Evolutionary conservation across 116 monocot genomes (phyloP).

Genomic region (Phalaenopsis hybrid): DNA sequence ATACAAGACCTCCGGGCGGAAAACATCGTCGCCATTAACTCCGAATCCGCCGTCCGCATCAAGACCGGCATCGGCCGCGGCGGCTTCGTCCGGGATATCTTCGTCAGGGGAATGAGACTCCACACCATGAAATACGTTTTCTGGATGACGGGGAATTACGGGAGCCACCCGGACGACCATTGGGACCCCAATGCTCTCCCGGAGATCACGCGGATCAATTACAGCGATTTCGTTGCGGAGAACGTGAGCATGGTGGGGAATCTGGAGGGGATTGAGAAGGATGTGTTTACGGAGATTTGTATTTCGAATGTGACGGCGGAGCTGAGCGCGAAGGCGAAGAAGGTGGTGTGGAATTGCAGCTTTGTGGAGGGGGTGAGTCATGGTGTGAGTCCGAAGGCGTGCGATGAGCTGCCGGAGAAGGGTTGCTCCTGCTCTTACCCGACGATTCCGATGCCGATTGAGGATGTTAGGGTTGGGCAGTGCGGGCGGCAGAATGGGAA

Average conservation of each 20-base stretch:
- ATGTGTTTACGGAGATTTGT: conserved; percentile 37
- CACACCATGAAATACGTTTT: conserved; percentile 60
- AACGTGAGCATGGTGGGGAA: conserved; percentile 49
- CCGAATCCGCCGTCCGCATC: conserved; percentile 48
- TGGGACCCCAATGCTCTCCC: conserved; percentile 41
- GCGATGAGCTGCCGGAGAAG: conserved; percentile 14
- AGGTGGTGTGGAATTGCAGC: conserved; percentile 47
- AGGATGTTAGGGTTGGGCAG: background rate
- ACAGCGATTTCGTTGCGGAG: conserved; percentile 39
- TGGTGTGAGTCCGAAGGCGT: conserved; percentile 34
- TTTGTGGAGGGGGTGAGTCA: conserved; percentile 27
- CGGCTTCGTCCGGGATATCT: conserved; percentile 39
- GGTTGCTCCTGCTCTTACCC: conserved; percentile 30
- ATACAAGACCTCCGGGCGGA: conserved; percentile 39
- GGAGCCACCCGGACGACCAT: conserved; percentile 31
- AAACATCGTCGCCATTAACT: conserved; percentile 41
- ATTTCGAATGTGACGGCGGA: conserved; percentile 48
- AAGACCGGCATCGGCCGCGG: conserved; percentile 48
- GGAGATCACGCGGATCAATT: conserved; percentile 29
- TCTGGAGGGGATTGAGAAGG: conserved; percentile 34
- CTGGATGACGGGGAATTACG: conserved; percentile 55
- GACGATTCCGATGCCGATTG: conserved; percentile 2
- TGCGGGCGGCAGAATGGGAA: background rate
- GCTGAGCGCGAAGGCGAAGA: conserved; percentile 26
- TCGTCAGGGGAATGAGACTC: conserved; percentile 35